Evolutionary conservation across 2,329 filamentous ascomycete genomes (phyloP).

Genomic region (Calonectria crousiana): DNA sequence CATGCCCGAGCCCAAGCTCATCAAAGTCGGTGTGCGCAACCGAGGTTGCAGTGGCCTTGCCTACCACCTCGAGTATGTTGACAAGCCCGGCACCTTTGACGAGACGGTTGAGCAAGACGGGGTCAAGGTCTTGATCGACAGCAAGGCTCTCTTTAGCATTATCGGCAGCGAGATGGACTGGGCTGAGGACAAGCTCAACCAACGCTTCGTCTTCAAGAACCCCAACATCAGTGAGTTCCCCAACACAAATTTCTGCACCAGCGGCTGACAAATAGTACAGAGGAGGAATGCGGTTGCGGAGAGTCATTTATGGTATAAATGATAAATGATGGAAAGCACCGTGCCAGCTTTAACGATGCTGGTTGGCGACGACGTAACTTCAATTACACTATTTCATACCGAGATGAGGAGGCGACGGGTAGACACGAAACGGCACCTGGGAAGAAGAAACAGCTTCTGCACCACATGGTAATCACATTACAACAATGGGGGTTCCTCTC

Average conservation of each 20-base stretch:
- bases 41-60: conserved; percentile 93
- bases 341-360: not conserved
- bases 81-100: conserved; percentile 89
- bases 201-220: conserved; percentile 94
- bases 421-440: conserved; percentile 11
- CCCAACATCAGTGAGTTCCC: conserved; percentile 92
- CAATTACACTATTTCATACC: conserved; percentile 24
- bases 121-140: conserved; percentile 95
- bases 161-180: conserved; percentile 99
- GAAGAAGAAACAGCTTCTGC: not conserved
- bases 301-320: conserved; percentile 90
- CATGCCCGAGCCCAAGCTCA: conserved; percentile 90
- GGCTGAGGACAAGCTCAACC: conserved; percentile 93
- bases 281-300: conserved; percentile 95
- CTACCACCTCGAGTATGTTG: conserved; percentile 95
- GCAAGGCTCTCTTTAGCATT: conserved; percentile 97
- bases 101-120: conserved; percentile 96
- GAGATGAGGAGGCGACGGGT: conserved; percentile 29
- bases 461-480: not conserved
- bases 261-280: conserved; percentile 63
- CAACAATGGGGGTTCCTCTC: not conserved
- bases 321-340: not conserved
- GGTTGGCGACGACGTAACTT: not conserved
- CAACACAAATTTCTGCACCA: not conserved
- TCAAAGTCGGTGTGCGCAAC: conserved; percentile 94